Evolutionary conservation across 176 grass and related monocot species (phyloP), one percentile per base, ranked within the genome.

Genomic region (Raddia distichophylla): DNA sequence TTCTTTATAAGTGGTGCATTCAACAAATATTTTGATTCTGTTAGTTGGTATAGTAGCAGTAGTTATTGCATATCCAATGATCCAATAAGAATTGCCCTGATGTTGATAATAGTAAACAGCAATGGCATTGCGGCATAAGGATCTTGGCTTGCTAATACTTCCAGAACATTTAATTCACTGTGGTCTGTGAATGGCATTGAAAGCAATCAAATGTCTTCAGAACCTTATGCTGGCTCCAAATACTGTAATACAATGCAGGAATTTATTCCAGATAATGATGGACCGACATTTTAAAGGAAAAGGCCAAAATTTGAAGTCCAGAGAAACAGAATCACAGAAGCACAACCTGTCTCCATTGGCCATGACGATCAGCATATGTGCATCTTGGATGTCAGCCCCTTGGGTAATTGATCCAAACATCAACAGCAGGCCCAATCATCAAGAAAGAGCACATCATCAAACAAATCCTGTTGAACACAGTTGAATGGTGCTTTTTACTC

Each of bases 231-330:
- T 89, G 75, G 84, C 71, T 78, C 83, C 75, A 55, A 86, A 84
- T 64, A 69, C 83, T 71, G 66, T 84, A 89, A 86, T 47, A 63
- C 84, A 76, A 86, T 47, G 69, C 84, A 76, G 72, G 83, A 89
- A 89, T 89, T 86, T 89, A 92, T 89, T 89, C 90, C n/a, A 10
- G 86, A 89, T 86, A 85, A 83, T 84, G 83, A 86, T 86, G 60
- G 63, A 76, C 3, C 10, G 54, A 75, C 75, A 92, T 89, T 86
- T 76, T 80, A 86, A 88, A 82, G 71, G 80, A 78, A 86, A 82
- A 85, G 48, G 45, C 53, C 83, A 89, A 92, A 89, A 92, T 68
- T 84, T 80, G 68, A 86, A 83, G 64, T 86, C 80, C 71, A 67
- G 65, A 56, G 56, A 64, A 80, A 86, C 19, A 80, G 79, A 86